Base-by-base conservation (phyloP, 2,329 filamentous ascomycete genomes). In the Fusarium compactum region DNA sequence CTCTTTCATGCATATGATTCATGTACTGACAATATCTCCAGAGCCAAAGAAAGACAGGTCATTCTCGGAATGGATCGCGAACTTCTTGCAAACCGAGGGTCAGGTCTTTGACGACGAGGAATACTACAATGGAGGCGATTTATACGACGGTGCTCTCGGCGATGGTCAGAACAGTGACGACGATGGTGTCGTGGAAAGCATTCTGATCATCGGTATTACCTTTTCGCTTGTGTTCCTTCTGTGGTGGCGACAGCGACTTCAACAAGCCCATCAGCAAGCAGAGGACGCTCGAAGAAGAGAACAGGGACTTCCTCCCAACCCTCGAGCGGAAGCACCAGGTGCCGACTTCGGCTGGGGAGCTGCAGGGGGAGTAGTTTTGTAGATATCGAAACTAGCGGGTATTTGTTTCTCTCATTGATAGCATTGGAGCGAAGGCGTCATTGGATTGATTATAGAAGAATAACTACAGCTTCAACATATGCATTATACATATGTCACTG, bases 21-120 rank as follows among this genome's bases (percentile, higher is more conserved):
- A 20, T 43, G 24, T 53, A 30, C 48, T 52, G 62, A 76, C 83
- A 75, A 84, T 70, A 65, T 8, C 25, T 50, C 54, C 73, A 94
- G 92, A 88, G 62, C 84, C 86, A 2, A 90, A 86, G 77, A 91
- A 93, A 72, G 86, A 92, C 47, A 92, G 92, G 84, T 94, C 93
- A 0, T 84, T 97, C 22, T 87, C 87, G 24, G 94, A 98, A 79
- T 98, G 95, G 95, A 85, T 98, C 56, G 87, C 87, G 65, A 92
- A 95, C 65, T 98, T 98, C 77, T 84, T 97, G 30, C 89, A 93
- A 65, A 87, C 91, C 54, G 89, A 93, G 62, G 83, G 87, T 52
- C 83, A 85, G 38, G 87, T 87, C 70, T 91, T 92, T 73, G 92
- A 94, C 61, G 87, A 91, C 61, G 87, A 91, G 27, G 86, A 87